A percentile compares a stretch with the other conserved stretches of the same genome.
phyloP scores from a whole-genome alignment of 768 basidiomycete genomes.

The Mycena galopus region DNA sequence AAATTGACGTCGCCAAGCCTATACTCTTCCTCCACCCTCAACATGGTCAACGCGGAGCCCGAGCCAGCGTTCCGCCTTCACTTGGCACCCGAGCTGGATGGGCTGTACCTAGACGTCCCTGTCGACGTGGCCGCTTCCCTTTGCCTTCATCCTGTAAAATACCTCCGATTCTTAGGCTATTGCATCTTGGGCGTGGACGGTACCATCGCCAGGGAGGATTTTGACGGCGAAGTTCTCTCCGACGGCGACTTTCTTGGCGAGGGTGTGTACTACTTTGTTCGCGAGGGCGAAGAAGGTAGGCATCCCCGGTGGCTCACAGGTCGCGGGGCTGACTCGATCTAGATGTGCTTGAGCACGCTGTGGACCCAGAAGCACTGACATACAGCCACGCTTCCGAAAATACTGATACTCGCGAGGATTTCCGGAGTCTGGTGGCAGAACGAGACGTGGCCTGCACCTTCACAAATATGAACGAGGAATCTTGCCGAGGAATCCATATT shows the following conservation, averaged over 20 bases:
- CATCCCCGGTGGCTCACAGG: not conserved
- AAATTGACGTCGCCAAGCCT: too few species aligned
- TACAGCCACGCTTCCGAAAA: not conserved
- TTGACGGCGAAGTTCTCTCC: not conserved
- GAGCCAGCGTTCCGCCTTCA: not conserved
- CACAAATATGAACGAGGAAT: not conserved
- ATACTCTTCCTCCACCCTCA: not conserved
- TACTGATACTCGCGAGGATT: not conserved
- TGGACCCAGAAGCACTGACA: constrained; percentile 14
- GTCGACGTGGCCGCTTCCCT: not conserved
- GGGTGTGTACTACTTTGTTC: constrained; percentile 5
- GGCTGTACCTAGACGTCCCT: constrained; percentile 3
- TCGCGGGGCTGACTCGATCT: not conserved
- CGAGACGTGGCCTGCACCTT: constrained; percentile 8
- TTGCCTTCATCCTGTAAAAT: constrained; percentile 9
- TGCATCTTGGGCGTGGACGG: constrained; percentile 9
- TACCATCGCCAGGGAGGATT: not conserved
- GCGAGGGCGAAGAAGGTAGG: not conserved
- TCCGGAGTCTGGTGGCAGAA: not conserved
- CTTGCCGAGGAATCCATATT: constrained; percentile 2
- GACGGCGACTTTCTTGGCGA: not conserved
- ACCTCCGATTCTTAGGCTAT: constrained; percentile 9
- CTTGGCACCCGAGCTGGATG: not conserved
- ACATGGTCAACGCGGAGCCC: not conserved
- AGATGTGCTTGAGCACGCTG: constrained; percentile 14